These are phyloP conservation scores for Elsinoe fawcettii DNA, from an alignment of 2,329 filamentous ascomycete genomes.

Conservation along the genomic window DNA sequence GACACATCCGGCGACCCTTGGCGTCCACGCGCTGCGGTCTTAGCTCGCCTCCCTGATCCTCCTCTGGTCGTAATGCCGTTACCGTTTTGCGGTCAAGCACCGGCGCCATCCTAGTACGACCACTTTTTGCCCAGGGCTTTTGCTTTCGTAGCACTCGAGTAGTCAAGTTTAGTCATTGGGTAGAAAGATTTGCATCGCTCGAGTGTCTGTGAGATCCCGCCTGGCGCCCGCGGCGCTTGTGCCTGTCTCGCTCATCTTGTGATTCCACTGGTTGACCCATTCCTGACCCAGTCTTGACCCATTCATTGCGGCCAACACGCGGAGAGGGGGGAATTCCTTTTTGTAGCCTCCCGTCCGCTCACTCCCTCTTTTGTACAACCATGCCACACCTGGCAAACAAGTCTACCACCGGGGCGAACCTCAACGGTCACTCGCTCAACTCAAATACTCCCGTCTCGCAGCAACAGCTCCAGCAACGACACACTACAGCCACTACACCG, in stretches of 20 bases:
- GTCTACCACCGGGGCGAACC: background rate
- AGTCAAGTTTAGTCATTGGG: too few relatives aligned
- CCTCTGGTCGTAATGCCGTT: slow-evolving; percentile 12
- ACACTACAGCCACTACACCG: slow-evolving; percentile 10
- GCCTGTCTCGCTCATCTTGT: background rate
- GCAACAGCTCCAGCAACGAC: slow-evolving; percentile 7
- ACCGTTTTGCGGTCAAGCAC: slow-evolving; percentile 11
- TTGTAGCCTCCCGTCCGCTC: slow-evolving; percentile 10
- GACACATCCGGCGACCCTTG: slow-evolving; percentile 14
- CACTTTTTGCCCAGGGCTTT: background rate
- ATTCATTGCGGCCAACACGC: background rate
- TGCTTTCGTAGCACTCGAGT: too few relatives aligned
- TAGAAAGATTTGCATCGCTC: background rate
- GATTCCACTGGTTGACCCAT: background rate
- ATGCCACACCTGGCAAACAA: slow-evolving; percentile 9
- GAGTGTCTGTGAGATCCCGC: slow-evolving; percentile 6
- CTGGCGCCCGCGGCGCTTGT: background rate
- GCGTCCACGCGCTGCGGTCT: slow-evolving; percentile 10
- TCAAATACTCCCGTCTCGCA: slow-evolving; percentile 12
- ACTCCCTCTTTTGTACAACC: slow-evolving; percentile 14
- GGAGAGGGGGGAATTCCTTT: slow-evolving; percentile 8
- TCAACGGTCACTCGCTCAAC: background rate
- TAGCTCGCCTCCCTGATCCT: slow-evolving; percentile 14
- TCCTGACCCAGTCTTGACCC: background rate
- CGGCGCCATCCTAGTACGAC: slow-evolving; percentile 13